These are phyloP conservation scores for Penicillium bovifimosum DNA, from an alignment of 495 filamentous ascomycete species.

Conservation along the genomic window DNA sequence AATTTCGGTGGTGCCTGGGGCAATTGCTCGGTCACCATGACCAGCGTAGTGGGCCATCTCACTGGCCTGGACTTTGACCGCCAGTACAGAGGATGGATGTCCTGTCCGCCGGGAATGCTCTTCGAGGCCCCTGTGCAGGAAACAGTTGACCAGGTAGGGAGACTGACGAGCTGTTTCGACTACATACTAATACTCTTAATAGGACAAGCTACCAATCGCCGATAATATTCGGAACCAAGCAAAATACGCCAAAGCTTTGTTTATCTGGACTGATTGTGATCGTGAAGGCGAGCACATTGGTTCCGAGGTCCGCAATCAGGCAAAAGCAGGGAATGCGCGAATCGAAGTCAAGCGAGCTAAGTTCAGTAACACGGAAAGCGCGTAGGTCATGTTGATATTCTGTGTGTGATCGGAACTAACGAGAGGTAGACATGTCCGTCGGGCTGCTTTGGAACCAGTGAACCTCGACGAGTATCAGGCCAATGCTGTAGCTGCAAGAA, in stretches of 20 bases:
- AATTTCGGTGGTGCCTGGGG: constrained; percentile 81
- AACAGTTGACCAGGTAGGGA: constrained; percentile 53
- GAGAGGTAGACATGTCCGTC: constrained; percentile 61
- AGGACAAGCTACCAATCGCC: constrained; percentile 78
- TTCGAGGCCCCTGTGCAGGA: constrained; percentile 78
- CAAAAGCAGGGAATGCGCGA: constrained; percentile 61
- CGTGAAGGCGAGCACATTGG: constrained; percentile 97
- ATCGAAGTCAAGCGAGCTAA: constrained; percentile 79
- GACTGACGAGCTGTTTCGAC: background rate
- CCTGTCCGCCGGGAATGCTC: constrained; percentile 68
- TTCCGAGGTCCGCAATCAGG: constrained; percentile 80
- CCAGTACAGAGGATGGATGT: constrained; percentile 70
- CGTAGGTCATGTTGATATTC: constrained; percentile 46
- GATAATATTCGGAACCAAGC: constrained; percentile 80
- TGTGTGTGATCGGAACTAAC: background rate
- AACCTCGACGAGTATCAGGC: constrained; percentile 80
- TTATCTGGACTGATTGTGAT: constrained; percentile 99
- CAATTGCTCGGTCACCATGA: constrained; percentile 80
- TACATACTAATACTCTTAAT: constrained; percentile 11
- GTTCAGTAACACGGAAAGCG: constrained; percentile 94
- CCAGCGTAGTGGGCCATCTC: constrained; percentile 82
- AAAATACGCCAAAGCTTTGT: constrained; percentile 59
- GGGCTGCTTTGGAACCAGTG: constrained; percentile 69
- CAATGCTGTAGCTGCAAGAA: constrained; percentile 81
- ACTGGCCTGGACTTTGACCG: constrained; percentile 64